Evolutionary conservation across 1,284 basidiomycete species (phyloP).

Genomic region (Ustilago loliicola): DNA sequence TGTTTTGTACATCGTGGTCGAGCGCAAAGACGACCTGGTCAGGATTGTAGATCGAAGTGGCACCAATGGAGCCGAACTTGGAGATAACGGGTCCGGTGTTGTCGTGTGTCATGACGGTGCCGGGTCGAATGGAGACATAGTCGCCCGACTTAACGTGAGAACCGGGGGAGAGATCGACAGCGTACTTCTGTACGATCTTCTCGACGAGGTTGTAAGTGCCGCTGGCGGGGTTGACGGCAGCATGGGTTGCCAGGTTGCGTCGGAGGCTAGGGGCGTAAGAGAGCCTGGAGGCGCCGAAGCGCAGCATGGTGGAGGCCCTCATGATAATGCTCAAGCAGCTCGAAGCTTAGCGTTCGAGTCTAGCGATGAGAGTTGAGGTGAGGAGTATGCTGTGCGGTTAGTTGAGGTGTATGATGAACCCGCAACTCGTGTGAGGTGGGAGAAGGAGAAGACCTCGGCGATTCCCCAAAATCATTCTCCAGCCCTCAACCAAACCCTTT

Average conservation of each 20-base stretch:
- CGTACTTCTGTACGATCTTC: slow-evolving; percentile 97
- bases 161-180: slow-evolving; percentile 82
- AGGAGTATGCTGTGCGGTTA: neutral
- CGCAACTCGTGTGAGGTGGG: slow-evolving; percentile 1
- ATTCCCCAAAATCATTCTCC: slow-evolving; percentile 17
- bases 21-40: slow-evolving; percentile 93
- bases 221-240: slow-evolving; percentile 33
- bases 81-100: slow-evolving; percentile 98
- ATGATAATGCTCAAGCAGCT: slow-evolving; percentile 14
- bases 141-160: slow-evolving; percentile 86
- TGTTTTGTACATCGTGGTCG: slow-evolving; percentile 99
- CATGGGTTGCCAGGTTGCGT: slow-evolving; percentile 47
- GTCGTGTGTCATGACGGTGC: slow-evolving; percentile 83
- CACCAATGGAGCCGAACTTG: slow-evolving; percentile 91
- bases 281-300: slow-evolving; percentile 31
- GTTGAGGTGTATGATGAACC: neutral
- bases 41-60: slow-evolving; percentile 85
- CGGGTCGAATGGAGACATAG: slow-evolving; percentile 98
- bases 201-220: slow-evolving; percentile 78
- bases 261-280: slow-evolving; percentile 17
- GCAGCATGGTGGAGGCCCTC: slow-evolving; percentile 43
- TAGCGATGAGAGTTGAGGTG: neutral
- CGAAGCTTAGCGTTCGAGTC: neutral
- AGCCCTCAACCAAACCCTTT: slow-evolving; percentile 1
- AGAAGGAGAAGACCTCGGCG: slow-evolving; percentile 23